phyloP scores from a whole-genome alignment of 352 stramenopile species.

The Phytophthora sp. region DNA sequence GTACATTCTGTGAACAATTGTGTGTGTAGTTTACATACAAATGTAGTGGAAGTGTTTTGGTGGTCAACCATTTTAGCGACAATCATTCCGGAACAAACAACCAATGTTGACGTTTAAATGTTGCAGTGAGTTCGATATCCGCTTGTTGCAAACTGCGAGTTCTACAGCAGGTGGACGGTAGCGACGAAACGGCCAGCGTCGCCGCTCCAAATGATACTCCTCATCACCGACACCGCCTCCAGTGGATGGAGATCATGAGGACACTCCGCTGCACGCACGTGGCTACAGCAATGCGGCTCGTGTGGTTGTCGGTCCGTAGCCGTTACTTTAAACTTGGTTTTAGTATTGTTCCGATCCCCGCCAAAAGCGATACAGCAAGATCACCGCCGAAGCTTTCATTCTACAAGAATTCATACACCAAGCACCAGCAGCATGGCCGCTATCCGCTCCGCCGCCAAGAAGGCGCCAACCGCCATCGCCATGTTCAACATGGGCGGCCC shows the following conservation, averaged over 20 bases:
- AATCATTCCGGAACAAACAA: conserved; percentile 11
- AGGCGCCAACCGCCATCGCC: conserved; percentile 70
- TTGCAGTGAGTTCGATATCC: no score
- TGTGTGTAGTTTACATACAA: conserved; percentile 23
- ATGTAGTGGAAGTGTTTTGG: conserved; percentile 13
- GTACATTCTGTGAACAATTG: background rate
- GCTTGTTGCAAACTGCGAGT: no score
- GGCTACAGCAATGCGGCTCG: background rate
- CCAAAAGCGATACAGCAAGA: conserved; percentile 23
- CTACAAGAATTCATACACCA: background rate
- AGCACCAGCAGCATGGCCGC: conserved; percentile 21
- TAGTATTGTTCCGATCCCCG: conserved; percentile 8
- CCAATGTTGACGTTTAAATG: background rate
- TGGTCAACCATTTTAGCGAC: conserved; percentile 8
- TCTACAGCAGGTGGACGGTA: no score
- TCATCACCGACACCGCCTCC: background rate
- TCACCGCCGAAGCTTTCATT: conserved; percentile 26
- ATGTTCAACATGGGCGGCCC: conserved; percentile 99
- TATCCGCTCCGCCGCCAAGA: conserved; percentile 42
- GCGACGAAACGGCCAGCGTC: background rate
- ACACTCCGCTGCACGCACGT: conserved; percentile 5
- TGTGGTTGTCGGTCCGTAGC: conserved; percentile 10
- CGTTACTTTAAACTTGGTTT: conserved; percentile 13
- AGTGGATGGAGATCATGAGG: background rate
- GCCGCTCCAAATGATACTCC: background rate